Conservation (phyloP, 2,329 filamentous ascomycete species). For the Ciborinia camelliae region DNA sequence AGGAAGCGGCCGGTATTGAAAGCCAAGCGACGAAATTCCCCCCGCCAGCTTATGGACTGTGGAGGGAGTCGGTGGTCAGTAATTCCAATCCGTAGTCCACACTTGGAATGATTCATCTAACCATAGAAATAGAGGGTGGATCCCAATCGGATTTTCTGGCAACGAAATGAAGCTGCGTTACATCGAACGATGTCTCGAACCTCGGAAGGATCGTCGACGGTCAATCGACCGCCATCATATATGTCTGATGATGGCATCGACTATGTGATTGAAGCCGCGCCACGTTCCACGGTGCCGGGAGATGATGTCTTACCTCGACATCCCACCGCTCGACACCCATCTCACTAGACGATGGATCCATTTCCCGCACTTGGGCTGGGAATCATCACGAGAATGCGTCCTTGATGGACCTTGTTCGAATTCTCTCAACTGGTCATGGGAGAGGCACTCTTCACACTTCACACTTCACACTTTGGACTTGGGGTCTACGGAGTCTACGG, state of each 20-base stretch:
- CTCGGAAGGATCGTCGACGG: conserved; percentile 30
- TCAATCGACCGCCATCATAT: conserved; percentile 70
- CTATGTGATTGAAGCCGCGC: conserved; percentile 67
- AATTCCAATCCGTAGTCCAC: not conserved
- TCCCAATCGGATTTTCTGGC: conserved; percentile 78
- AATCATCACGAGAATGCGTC: conserved; percentile 2
- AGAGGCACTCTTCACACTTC: not conserved
- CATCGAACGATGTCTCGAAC: conserved; percentile 23
- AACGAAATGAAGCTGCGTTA: conserved; percentile 46
- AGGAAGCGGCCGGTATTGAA: conserved; percentile 60
- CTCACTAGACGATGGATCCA: not conserved
- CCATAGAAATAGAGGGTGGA: conserved; percentile 59
- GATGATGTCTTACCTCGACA: conserved; percentile 46
- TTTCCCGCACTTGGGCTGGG: not conserved
- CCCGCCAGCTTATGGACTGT: conserved; percentile 82
- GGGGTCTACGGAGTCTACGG: not conserved
- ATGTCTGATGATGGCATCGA: conserved; percentile 70
- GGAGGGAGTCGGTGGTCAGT: conserved; percentile 78
- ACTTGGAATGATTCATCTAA: conserved; percentile 20
- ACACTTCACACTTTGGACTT: not conserved
- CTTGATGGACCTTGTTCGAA: conserved; percentile 15
- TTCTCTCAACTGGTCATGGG: not conserved
- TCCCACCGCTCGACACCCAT: conserved; percentile 43
- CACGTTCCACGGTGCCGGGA: conserved; percentile 53
- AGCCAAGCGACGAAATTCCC: conserved; percentile 55